Percentiles rank a stretch among this genome's conserved stretches.
Evolutionary conservation across 1,284 basidiomycete genomes (phyloP).

Genomic region (Cryptococcus floricola): DNA sequence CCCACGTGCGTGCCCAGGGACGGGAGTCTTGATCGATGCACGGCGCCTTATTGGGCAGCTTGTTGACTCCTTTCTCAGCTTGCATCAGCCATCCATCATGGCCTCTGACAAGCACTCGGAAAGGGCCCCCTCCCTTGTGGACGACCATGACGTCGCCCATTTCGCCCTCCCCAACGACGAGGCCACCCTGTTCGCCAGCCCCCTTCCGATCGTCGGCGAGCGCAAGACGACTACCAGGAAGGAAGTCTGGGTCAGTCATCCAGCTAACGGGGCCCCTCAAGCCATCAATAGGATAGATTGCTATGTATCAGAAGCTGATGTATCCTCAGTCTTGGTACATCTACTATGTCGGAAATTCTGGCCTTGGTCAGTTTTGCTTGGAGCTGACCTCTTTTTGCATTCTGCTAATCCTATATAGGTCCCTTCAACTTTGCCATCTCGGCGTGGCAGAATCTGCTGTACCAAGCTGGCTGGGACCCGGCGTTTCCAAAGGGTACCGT

Average conservation of each 20-base stretch:
- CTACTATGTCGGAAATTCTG: slow-evolving; percentile 44
- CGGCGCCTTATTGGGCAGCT: no score
- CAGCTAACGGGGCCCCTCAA: not conserved
- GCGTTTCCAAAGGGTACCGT: slow-evolving; percentile 29
- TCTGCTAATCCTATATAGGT: slow-evolving; percentile 12
- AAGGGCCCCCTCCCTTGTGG: no score
- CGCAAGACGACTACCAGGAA: slow-evolving; percentile 37
- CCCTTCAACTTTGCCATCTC: slow-evolving; percentile 47
- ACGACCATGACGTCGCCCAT: no score
- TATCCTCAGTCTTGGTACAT: slow-evolving; percentile 36
- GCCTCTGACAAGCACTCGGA: not conserved
- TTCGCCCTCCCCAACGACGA: slow-evolving; percentile 21
- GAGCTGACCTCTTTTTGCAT: not conserved
- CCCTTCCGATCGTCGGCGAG: slow-evolving; percentile 36
- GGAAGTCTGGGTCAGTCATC: slow-evolving; percentile 38
- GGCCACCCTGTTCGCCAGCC: slow-evolving; percentile 37
- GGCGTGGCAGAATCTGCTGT: slow-evolving; percentile 45
- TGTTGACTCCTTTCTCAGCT: not conserved
- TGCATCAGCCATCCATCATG: not conserved
- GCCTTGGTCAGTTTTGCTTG: slow-evolving; percentile 26
- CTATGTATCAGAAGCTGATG: not conserved
- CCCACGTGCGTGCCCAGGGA: no score
- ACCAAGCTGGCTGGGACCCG: slow-evolving; percentile 42
- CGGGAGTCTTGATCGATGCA: no score
- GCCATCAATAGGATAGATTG: not conserved